A percentile compares a stretch with the other conserved stretches of the same genome.
Evolutionary conservation across 441 rosid species (phyloP).

Genomic region (Arabidopsis hybrid): DNA sequence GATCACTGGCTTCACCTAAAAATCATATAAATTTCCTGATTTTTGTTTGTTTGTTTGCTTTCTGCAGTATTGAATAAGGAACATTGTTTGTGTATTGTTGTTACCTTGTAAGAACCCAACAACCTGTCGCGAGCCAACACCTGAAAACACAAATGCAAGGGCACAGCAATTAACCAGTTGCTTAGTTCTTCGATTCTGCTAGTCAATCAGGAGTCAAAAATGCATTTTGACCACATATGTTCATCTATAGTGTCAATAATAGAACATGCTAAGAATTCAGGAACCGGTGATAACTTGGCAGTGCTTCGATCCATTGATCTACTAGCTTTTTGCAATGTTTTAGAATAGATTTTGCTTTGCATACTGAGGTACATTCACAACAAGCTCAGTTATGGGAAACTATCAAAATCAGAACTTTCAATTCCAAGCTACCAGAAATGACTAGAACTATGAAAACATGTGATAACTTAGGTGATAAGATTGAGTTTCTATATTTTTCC

Average conservation of each 20-base stretch:
- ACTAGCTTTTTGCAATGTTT: too few relatives aligned
- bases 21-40: background rate
- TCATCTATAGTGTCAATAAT: too few relatives aligned
- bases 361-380: too few relatives aligned
- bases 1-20: conserved; percentile 89
- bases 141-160: conserved; percentile 48
- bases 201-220: too few relatives aligned
- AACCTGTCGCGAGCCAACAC: conserved; percentile 94
- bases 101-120: conserved; percentile 93
- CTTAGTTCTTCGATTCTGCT: too few relatives aligned
- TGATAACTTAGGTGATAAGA: background rate
- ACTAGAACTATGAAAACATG: background rate
- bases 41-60: background rate
- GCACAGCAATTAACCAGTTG: background rate
- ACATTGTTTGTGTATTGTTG: conserved; percentile 17
- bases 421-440: background rate
- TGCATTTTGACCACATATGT: too few relatives aligned
- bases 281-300: too few relatives aligned
- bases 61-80: background rate
- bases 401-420: too few relatives aligned
- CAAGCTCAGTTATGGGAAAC: too few relatives aligned
- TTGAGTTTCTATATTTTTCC: background rate
- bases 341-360: too few relatives aligned
- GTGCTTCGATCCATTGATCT: too few relatives aligned
- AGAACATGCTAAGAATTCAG: too few relatives aligned